A percentile compares a stretch with the other conserved stretches of the same genome.
These are phyloP conservation scores for Clitopilus passeckerianus DNA, from an alignment of 768 basidiomycete species.

Conservation along the genomic window DNA sequence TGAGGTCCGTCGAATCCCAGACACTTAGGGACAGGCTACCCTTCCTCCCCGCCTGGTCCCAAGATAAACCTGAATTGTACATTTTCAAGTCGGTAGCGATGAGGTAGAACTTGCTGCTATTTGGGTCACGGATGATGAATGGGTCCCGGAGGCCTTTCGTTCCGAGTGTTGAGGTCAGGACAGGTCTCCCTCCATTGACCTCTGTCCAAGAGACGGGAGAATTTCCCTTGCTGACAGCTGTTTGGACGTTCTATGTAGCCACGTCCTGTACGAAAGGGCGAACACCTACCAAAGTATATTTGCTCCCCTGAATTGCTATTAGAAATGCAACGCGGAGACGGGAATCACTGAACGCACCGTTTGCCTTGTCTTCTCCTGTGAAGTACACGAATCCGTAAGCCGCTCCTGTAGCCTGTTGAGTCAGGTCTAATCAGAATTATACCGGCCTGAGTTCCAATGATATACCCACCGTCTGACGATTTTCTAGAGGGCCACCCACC, in stretches of 20 bases:
- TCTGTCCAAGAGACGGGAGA: background rate
- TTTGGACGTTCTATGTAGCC: background rate
- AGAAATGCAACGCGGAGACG: background rate
- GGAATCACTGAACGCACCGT: background rate
- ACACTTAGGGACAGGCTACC: constrained; percentile 13
- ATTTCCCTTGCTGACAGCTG: background rate
- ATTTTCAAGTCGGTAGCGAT: constrained; percentile 14
- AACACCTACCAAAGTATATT: background rate
- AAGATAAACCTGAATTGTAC: constrained; percentile 9
- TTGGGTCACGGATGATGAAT: constrained; percentile 13
- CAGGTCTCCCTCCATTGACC: constrained; percentile 11
- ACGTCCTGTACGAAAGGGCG: background rate
- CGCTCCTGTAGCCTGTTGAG: background rate
- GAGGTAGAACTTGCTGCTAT: constrained; percentile 13
- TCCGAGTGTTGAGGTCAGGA: constrained; percentile 13
- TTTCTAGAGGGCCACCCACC: background rate
- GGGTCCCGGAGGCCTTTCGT: constrained; percentile 13
- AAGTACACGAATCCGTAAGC: background rate
- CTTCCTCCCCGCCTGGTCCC: constrained; percentile 8
- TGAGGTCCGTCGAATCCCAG: constrained; percentile 12
- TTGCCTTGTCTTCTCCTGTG: background rate
- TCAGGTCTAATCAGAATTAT: background rate
- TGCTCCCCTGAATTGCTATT: background rate
- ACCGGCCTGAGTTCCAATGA: too few relatives aligned
- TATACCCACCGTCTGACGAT: background rate